Conservation (phyloP, 805 yeast genomes). For the Clavispora vitiphila region DNA sequence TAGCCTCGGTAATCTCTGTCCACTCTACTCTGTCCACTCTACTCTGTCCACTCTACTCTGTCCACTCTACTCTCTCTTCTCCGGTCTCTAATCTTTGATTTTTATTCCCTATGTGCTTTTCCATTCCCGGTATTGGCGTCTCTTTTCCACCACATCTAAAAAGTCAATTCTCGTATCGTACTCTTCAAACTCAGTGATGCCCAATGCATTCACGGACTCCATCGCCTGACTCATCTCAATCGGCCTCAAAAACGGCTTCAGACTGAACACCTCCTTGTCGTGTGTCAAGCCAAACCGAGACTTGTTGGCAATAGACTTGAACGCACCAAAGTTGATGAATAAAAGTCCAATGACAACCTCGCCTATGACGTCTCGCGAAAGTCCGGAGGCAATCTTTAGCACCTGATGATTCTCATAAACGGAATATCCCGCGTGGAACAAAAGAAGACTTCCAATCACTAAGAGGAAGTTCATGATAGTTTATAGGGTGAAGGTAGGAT, state of each 20-base stretch:
- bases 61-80: too few relatives aligned
- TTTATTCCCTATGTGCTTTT: background rate
- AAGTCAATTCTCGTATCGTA: conserved; percentile 49
- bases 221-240: conserved; percentile 45
- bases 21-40: too few relatives aligned
- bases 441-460: conserved; percentile 12
- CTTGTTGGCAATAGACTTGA: conserved; percentile 24
- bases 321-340: conserved; percentile 36
- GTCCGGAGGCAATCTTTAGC: conserved; percentile 17
- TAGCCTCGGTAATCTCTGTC: too few relatives aligned
- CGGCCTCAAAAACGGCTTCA: conserved; percentile 37
- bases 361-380: conserved; percentile 45
- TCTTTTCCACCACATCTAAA: conserved; percentile 42
- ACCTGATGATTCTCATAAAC: conserved; percentile 48
- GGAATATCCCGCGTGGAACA: conserved; percentile 50
- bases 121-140: conserved; percentile 42
- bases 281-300: conserved; percentile 9
- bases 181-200: conserved; percentile 41
- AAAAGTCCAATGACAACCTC: conserved; percentile 49
- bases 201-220: conserved; percentile 42
- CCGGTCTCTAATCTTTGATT: too few relatives aligned
- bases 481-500: too few relatives aligned
- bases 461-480: conserved; percentile 2
- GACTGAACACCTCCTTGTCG: conserved; percentile 25
- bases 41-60: too few relatives aligned